phyloP scores from a whole-genome alignment of 2,329 filamentous ascomycete species.

The Decorospora gaudefroyi region DNA sequence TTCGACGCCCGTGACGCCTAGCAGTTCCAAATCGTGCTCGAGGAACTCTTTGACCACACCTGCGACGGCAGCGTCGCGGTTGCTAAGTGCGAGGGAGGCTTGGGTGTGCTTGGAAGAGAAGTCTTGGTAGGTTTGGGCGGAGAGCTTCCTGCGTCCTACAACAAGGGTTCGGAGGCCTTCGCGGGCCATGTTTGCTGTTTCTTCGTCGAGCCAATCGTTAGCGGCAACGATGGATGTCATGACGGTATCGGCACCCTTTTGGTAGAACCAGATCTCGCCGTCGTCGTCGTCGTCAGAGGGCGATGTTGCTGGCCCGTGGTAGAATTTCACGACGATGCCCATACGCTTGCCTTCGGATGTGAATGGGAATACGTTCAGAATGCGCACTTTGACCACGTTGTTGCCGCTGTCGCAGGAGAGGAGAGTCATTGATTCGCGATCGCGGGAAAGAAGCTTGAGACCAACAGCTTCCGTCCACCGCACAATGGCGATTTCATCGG shows the following conservation, averaged over 20 bases:
- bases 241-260: conserved; percentile 97
- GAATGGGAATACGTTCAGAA: conserved; percentile 95
- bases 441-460: conserved; percentile 78
- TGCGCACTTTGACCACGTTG: conserved; percentile 79
- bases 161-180: conserved; percentile 94
- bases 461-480: conserved; percentile 94
- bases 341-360: conserved; percentile 98
- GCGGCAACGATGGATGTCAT: conserved; percentile 95
- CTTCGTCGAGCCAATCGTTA: conserved; percentile 98
- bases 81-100: conserved; percentile 77
- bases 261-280: conserved; percentile 96
- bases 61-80: conserved; percentile 81
- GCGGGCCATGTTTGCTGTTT: conserved; percentile 98
- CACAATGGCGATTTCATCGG: conserved; percentile 97
- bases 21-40: conserved; percentile 84
- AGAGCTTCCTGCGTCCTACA: conserved; percentile 87
- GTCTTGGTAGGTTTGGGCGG: conserved; percentile 75
- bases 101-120: conserved; percentile 77
- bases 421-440: conserved; percentile 82
- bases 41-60: conserved; percentile 78
- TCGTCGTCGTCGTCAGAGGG: conserved; percentile 60
- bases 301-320: conserved; percentile 49
- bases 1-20: conserved; percentile 97
- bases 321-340: conserved; percentile 93
- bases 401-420: conserved; percentile 75